Percentiles rank a stretch among this genome's conserved stretches.
Evolutionary conservation across 2,329 filamentous ascomycete species (phyloP).

Genomic region (Rosellinia necatrix): DNA sequence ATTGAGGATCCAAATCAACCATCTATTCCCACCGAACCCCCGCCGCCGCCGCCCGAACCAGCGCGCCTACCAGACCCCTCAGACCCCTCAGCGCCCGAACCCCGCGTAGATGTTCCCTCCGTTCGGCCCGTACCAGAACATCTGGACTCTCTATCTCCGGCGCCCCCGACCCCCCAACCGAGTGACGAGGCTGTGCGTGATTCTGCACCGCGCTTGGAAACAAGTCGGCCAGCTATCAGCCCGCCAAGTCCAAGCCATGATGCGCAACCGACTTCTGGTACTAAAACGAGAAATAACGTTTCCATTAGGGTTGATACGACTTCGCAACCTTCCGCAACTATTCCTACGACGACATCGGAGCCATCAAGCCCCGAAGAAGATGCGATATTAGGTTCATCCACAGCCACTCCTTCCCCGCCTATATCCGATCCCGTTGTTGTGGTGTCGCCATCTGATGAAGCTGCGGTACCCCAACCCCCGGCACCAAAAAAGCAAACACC

Average conservation of each 20-base stretch:
- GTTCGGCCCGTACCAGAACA: conserved; percentile 4
- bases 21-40: conserved; percentile 3
- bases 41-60: conserved; percentile 7
- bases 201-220: conserved; percentile 3
- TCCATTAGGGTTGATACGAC: neutral
- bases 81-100: conserved; percentile 4
- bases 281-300: conserved; percentile 9
- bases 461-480: conserved; percentile 9
- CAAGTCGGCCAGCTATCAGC: conserved; percentile 18
- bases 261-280: conserved; percentile 10
- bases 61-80: too few species aligned
- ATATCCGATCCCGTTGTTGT: conserved; percentile 27
- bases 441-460: conserved; percentile 19
- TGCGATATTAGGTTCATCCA: conserved; percentile 17
- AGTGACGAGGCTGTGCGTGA: conserved; percentile 3
- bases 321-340: neutral
- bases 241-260: conserved; percentile 15
- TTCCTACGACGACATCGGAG: conserved; percentile 15
- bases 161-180: conserved; percentile 9
- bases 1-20: neutral
- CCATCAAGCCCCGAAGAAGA: conserved; percentile 16
- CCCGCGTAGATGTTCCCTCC: neutral
- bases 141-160: conserved; percentile 8
- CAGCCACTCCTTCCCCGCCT: conserved; percentile 31
- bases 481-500: conserved; percentile 33